Conservation (phyloP, 202 grass and related monocot genomes). For the Carex arenaria region DNA sequence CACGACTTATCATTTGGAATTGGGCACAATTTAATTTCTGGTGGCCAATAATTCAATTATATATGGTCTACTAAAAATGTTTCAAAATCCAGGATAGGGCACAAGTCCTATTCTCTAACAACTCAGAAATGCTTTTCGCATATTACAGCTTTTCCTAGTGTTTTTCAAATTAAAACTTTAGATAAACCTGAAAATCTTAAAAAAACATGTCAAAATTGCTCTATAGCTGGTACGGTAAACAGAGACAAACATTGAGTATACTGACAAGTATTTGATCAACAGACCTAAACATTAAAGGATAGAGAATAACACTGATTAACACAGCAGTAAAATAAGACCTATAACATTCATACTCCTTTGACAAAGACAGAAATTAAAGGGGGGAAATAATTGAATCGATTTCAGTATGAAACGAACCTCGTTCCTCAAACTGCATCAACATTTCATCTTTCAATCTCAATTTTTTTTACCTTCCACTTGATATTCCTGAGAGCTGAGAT, state of each 20-base stretch:
- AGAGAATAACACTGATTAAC: neutral
- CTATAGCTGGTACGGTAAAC: neutral
- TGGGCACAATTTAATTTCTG: too few relatives aligned
- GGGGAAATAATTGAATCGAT: neutral
- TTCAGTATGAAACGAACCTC: neutral
- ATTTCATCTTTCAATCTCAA: neutral
- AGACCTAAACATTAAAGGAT: neutral
- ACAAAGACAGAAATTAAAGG: too few relatives aligned
- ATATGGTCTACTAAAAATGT: too few relatives aligned
- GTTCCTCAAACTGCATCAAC: neutral
- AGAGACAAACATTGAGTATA: neutral
- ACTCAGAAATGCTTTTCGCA: neutral
- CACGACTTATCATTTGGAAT: too few relatives aligned
- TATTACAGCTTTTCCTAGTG: neutral
- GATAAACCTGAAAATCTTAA: neutral
- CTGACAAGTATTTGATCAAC: too few relatives aligned
- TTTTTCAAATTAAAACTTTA: neutral
- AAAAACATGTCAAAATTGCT: neutral
- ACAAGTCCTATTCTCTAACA: too few relatives aligned
- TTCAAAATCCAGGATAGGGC: too few relatives aligned
- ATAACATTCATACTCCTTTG: too few relatives aligned
- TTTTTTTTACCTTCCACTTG: constrained; percentile 9
- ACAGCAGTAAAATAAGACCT: too few relatives aligned
- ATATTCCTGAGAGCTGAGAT: constrained; percentile 16
- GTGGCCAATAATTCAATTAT: too few relatives aligned